Evolutionary conservation across 2,329 filamentous ascomycete genomes (phyloP).

Genomic region (Pestalotiopsis sp.): DNA sequence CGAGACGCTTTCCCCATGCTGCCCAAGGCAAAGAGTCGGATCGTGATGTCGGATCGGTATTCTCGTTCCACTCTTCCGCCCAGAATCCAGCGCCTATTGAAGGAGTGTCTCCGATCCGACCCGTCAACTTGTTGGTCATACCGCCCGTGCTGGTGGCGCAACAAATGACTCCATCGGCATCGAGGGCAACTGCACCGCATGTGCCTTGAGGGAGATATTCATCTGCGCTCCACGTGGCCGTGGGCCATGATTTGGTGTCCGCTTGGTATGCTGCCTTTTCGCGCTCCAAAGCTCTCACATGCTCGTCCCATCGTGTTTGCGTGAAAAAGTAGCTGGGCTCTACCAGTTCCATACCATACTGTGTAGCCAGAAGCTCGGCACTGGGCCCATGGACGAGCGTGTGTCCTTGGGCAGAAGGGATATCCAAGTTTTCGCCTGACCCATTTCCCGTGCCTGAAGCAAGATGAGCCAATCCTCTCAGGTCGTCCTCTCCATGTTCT

Average conservation of each 20-base stretch:
- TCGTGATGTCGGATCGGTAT: constrained; percentile 6
- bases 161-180: constrained; percentile 74
- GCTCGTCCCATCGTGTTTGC: constrained; percentile 77
- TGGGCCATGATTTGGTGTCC: background rate
- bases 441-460: constrained; percentile 20
- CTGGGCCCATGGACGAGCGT: constrained; percentile 68
- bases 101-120: constrained; percentile 84
- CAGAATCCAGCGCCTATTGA: constrained; percentile 85
- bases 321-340: constrained; percentile 78
- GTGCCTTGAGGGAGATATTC: constrained; percentile 83
- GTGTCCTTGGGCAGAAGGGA: constrained; percentile 68
- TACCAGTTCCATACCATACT: constrained; percentile 73
- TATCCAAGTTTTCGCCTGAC: constrained; percentile 33
- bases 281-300: constrained; percentile 59
- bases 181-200: constrained; percentile 80
- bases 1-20: constrained; percentile 18
- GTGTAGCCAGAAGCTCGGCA: constrained; percentile 68
- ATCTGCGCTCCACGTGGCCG: constrained; percentile 58
- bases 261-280: constrained; percentile 42
- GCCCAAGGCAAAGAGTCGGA: constrained; percentile 23
- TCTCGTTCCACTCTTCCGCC: constrained; percentile 77
- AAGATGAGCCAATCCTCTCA: constrained; percentile 38
- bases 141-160: constrained; percentile 73
- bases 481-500: constrained; percentile 64
- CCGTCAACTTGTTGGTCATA: constrained; percentile 86